Base-by-base conservation (phyloP, 2,329 filamentous ascomycete genomes). In the Penicillium sp. region DNA sequence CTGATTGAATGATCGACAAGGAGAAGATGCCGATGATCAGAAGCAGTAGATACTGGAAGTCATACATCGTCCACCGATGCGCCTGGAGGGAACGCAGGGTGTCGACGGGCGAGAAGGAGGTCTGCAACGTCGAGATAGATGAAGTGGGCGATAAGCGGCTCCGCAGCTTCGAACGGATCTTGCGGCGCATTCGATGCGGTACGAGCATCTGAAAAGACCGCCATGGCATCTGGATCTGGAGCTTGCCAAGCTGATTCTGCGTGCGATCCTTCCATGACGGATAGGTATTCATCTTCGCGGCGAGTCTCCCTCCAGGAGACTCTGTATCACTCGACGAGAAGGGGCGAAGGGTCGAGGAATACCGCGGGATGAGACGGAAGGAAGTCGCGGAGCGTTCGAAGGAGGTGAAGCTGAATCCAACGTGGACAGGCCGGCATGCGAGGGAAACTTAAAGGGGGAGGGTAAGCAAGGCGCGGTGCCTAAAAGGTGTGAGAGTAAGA, bases 11-110 rank as follows among this genome's bases (percentile, higher is more conserved):
- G 56, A 96, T 83, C 62, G 80, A 87, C 53, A 96, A 78, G 46
- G 86, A 89, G 74, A 95, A 95, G 60, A 95, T 82, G 59, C 83
- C 83, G 43, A 95, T 71, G 46, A 86, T 79, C 51, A 84, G 81
- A 25, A 95, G 73, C 49, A 92, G 75, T 44, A 89, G 70, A 70
- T 96, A 95, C 73, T 96, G 91, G 35, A 87, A 80, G 70, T 97
- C 92, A 67, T 90, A 87, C 44, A 85, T 75, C 44, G 81, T 86
- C 88, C 89, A 96, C 56, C 82, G 82, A 67, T 93, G 89, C 52
- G 81, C 81, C 61, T 86, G 85, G 55, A 96, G 76, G 32, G 86
- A 81, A 53, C 82, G 81, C 53, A 96, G 72, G 10, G 89, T 90
- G 65, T 95, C 86, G 62, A 81, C 77, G 4, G 89, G 85, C 58